Base-by-base conservation (phyloP, 2,329 filamentous ascomycete genomes). In the Xylariaceae sp. region DNA sequence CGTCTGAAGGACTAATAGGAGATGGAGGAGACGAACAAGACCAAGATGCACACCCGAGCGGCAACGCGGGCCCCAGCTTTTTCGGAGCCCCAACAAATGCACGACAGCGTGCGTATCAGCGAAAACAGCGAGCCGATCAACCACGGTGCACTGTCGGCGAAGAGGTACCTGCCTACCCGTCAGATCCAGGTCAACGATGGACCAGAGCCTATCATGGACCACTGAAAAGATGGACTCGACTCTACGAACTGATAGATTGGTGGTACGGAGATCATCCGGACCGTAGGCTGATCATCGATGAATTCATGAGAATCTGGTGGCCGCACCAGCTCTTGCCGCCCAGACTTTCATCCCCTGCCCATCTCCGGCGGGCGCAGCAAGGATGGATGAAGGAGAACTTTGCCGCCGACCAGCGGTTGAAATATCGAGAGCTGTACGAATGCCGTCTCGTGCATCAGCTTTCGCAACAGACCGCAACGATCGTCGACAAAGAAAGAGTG, bases 201-300 rank as follows among this genome's bases (percentile, higher is more conserved):
- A 67, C 65, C 14, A 61, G 64, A 38, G 60, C 61, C 4, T 67
- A 67, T 42, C 47, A 59, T 44, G 65, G 65, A 9, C 65, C 64
- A n/a, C 56, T 67, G 14, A 63, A 60, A 48, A 55, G 65, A 52
- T 66, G 63, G 63, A 63, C 62, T 2, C 61, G 63, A 9, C 57
- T 66, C 14, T 48, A 51, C 12, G 52, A 62, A 41, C 53, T 67
- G 32, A 51, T 62, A 17, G 54, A 60, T 15, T 65, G 57, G 46
- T 66, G 62, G 60, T 66, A 60, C 47, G 59, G 62, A 11, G 64
- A 67, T 43, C 53, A 52, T 39, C 49, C 55, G 7, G 45, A 61
- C 39, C 59, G 59, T 32, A 48, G 54, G 27, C 18, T 47, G 11
- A 49, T 63, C 9, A 54, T 64, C 31, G 49, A 61, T 44, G 48